phyloP scores from a whole-genome alignment of 2,329 filamentous ascomycete species.

The Fusarium solani-melongenae region DNA sequence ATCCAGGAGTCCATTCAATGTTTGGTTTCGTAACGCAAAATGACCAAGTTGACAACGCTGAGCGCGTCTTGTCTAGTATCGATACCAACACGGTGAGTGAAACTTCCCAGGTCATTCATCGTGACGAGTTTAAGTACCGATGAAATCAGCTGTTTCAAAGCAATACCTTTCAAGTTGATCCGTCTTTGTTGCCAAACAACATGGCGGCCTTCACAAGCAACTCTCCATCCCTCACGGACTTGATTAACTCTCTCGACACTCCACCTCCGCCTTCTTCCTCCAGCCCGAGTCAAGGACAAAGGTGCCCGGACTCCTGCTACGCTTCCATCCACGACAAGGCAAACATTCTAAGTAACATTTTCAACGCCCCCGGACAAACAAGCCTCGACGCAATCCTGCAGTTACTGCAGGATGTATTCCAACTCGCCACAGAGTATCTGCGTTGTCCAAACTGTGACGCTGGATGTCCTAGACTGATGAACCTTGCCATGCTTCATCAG shows the following conservation, averaged over 20 bases:
- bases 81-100: neutral
- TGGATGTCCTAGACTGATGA: constrained; percentile 2
- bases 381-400: neutral
- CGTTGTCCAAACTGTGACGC: constrained; percentile 8
- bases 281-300: neutral
- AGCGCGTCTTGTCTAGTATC: neutral
- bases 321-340: constrained; percentile 1
- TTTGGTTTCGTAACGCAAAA: neutral
- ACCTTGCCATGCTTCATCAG: constrained; percentile 18
- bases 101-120: too few species aligned
- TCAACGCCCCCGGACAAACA: neutral
- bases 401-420: neutral
- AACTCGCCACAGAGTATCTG: constrained; percentile 1
- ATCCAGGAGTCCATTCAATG: neutral
- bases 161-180: neutral
- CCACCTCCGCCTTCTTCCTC: neutral
- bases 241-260: constrained; percentile 1
- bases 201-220: neutral
- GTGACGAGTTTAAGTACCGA: neutral
- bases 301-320: constrained; percentile 1
- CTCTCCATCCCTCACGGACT: constrained; percentile 4
- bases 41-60: neutral
- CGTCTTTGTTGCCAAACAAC: neutral
- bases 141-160: neutral
- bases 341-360: neutral